These are phyloP conservation scores for Singerocomus inundabilis DNA, from an alignment of 1,284 basidiomycete species.

Conservation along the genomic window DNA sequence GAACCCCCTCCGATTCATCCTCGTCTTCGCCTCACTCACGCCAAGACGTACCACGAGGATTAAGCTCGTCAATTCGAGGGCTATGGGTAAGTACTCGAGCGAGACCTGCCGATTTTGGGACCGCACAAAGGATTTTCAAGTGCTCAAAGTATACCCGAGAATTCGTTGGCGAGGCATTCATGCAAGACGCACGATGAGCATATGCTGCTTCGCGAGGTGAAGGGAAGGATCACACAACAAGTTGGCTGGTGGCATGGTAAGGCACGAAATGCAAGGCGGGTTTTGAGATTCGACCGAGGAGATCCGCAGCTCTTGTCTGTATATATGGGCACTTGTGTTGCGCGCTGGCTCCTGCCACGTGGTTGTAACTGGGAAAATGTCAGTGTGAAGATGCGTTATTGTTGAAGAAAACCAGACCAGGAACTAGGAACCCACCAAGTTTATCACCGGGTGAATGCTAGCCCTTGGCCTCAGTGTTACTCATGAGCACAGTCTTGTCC, in stretches of 20 bases:
- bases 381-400: background rate
- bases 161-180: background rate
- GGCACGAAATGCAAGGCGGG: background rate
- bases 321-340: background rate
- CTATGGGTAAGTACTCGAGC: slow-evolving; percentile 58
- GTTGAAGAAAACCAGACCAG: slow-evolving; percentile 6
- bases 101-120: slow-evolving; percentile 66
- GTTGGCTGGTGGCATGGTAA: background rate
- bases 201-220: background rate
- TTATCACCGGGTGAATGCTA: slow-evolving; percentile 2
- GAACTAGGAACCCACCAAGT: background rate
- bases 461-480: background rate
- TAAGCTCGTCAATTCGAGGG: background rate
- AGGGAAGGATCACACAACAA: background rate
- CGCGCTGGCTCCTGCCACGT: background rate
- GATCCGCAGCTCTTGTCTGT: background rate
- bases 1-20: too few relatives aligned
- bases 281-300: background rate
- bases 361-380: slow-evolving; percentile 4
- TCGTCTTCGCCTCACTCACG: too few relatives aligned
- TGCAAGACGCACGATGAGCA: background rate
- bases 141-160: background rate
- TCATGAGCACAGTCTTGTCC: background rate
- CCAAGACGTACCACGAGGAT: background rate
- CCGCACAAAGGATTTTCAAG: slow-evolving; percentile 49